Evolutionary conservation across 2,329 filamentous ascomycete genomes (phyloP).

Genomic region (Aspergillus transmontanensis): DNA sequence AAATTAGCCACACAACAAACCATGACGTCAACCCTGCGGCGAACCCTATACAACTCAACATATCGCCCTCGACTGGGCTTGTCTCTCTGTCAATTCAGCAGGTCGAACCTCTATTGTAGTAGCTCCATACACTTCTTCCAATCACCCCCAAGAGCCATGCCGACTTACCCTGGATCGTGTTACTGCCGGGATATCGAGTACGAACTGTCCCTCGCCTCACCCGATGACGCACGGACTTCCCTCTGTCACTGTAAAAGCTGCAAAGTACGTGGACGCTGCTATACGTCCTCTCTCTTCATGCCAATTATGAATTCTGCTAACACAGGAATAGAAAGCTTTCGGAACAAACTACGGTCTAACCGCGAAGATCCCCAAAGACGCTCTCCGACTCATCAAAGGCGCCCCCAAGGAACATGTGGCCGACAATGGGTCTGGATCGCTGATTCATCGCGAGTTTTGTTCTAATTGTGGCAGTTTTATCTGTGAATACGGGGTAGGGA

Average conservation of each 20-base stretch:
- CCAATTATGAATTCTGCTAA: background rate
- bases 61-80: background rate
- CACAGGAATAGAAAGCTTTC: slow-evolving; percentile 49
- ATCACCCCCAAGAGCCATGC: slow-evolving; percentile 24
- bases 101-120: background rate
- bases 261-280: slow-evolving; percentile 38
- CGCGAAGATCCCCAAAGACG: slow-evolving; percentile 51
- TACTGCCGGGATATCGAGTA: slow-evolving; percentile 54
- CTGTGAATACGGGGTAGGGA: slow-evolving; percentile 54
- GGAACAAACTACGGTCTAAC: slow-evolving; percentile 56
- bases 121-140: background rate
- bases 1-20: background rate
- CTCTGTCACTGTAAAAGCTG: slow-evolving; percentile 58
- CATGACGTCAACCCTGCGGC: background rate
- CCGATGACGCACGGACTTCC: slow-evolving; percentile 53
- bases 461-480: slow-evolving; percentile 54
- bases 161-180: slow-evolving; percentile 46
- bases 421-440: slow-evolving; percentile 53
- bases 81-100: background rate
- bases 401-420: slow-evolving; percentile 49
- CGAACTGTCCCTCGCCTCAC: slow-evolving; percentile 46
- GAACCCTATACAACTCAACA: background rate
- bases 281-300: background rate
- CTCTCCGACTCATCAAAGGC: slow-evolving; percentile 46
- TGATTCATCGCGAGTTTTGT: slow-evolving; percentile 57